Evolutionary conservation across 1,284 basidiomycete species (phyloP), one percentile per base, ranked within the genome.

Genomic region (Tremellales sp.): DNA sequence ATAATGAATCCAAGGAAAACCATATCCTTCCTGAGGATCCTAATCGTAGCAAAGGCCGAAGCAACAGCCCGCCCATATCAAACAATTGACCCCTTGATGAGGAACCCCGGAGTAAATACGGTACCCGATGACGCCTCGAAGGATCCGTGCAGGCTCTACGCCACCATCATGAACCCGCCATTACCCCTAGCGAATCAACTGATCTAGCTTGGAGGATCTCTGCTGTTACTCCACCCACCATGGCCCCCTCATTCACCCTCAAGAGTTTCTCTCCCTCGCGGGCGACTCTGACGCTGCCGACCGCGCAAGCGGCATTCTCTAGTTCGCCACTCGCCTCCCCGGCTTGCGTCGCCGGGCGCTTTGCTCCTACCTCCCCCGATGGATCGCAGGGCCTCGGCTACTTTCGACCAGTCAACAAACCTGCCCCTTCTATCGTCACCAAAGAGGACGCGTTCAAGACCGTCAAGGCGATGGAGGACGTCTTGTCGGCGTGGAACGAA

Each of bases 401-500:
- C 45, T 50, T 45, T 14, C 26, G 29, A 3, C 45, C 43, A 5
- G 28, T 39, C 6, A 40, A 36, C 14, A 33, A 22, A 8, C 40
- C 22, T 14, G 18, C 47, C 25, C 35, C 24, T 19, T 41, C 39
- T n/a, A 18, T 43, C 3, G 41, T 57, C 5, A 40, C 31, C 9
- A 42, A 35, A n/a, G 56, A 57, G 3, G 54, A 63, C 21, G 58
- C 61, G 12, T 39, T 61, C 19, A 56, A 49, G 37, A 54, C 48
- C 13, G 61, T 57, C 13, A 58, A 56, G 35, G 40, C 37, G 5
- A 43, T 61, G 4, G 61, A 61, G 36, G 50, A 50, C 6, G 47
- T 63, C 16, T 36, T 63, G 36, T 31, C 22, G 0, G 57, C 54
- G 3, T 63, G 56, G 58, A 63, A 57, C 37, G 61, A 63, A 48